Evolutionary conservation across 1,139 yeast species (phyloP), one percentile per base, ranked within the genome.

Genomic region (Spencermartinsiella ligniputridi): DNA sequence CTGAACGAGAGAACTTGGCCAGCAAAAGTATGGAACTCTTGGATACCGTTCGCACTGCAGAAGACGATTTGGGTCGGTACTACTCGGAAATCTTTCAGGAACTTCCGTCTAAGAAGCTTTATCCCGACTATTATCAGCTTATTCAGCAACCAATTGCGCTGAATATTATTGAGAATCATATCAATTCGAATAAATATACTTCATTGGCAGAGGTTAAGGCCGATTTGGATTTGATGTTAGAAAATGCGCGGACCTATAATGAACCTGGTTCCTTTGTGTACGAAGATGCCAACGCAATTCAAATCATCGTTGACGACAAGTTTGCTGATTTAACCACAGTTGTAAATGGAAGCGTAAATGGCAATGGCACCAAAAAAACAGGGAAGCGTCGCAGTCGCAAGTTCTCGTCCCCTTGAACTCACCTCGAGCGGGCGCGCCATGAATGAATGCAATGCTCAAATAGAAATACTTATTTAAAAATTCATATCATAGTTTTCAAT

Each of bases 261-360:
- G 94, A 89, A 60, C 96, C 87, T 59, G 96, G 92, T 0, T 87
- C 96, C 0, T 63, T 83, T 49, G 90, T 90, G 15, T 86, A 81
- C 56, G 75, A 79, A 42, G 96, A 89, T 67, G 95, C 97, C 0
- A 67, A 66, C 29, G 67, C 66, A 5, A 71, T 90, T 51, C 86
- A 83, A 39, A 48, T 40, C 18, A 49, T 52, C 8, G 57, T 61
- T 5, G 50, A 52, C 30, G 42, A 40, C 9, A 46, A 41, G 42
- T 49, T 35, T 32, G 41, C 40, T 8, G 44, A 42, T 24, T 20
- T 46, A 15, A 22, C 40, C 8, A 27, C 32, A 5, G 15, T n/a
- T 5, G 15, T 27, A 5, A 20, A 34, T 18, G 37, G 32, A 6
- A 27, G n/a, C 15, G 15, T 9, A 6, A 27, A 27, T 27, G 32